Conservation (phyloP, 2,329 filamentous ascomycete species). For the Diaporthe sp. region DNA sequence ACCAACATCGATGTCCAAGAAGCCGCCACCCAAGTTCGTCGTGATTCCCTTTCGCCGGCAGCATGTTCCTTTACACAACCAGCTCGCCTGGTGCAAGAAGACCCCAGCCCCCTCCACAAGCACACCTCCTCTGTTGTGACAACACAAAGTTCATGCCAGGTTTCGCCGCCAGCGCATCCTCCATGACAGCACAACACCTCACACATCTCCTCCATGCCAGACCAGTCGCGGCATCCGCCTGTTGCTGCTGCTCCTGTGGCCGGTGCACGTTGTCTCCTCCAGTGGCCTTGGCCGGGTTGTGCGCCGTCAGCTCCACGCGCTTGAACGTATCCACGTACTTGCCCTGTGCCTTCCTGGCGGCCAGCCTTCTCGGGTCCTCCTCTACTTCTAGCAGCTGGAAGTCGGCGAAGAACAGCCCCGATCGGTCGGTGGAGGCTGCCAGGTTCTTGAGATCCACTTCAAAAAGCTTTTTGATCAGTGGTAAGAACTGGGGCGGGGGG, state of each 20-base stretch:
- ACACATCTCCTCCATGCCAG: slow-evolving; percentile 63
- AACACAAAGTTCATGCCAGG: slow-evolving; percentile 68
- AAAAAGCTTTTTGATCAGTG: slow-evolving; percentile 76
- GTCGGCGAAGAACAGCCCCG: slow-evolving; percentile 80
- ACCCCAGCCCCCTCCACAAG: slow-evolving; percentile 68
- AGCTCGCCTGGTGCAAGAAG: slow-evolving; percentile 51
- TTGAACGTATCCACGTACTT: slow-evolving; percentile 70
- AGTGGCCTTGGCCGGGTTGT: slow-evolving; percentile 50
- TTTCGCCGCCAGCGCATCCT: slow-evolving; percentile 64
- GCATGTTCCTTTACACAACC: slow-evolving; percentile 31
- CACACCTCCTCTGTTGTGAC: slow-evolving; percentile 67
- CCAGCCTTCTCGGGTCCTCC: slow-evolving; percentile 66
- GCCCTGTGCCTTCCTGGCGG: slow-evolving; percentile 52
- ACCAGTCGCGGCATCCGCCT: slow-evolving; percentile 55
- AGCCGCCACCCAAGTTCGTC: background rate
- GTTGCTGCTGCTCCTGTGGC: slow-evolving; percentile 24
- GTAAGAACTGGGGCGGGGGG: slow-evolving; percentile 62
- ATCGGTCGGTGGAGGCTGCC: slow-evolving; percentile 71
- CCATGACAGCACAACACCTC: slow-evolving; percentile 76
- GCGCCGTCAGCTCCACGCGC: slow-evolving; percentile 70
- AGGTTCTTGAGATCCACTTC: slow-evolving; percentile 70
- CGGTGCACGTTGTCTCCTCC: slow-evolving; percentile 1
- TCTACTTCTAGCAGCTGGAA: slow-evolving; percentile 77
- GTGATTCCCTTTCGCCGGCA: background rate
- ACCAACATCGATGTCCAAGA: background rate